Evolutionary conservation across 495 filamentous ascomycete species (phyloP).

Genomic region (Hypomontagnella submonticulosa): DNA sequence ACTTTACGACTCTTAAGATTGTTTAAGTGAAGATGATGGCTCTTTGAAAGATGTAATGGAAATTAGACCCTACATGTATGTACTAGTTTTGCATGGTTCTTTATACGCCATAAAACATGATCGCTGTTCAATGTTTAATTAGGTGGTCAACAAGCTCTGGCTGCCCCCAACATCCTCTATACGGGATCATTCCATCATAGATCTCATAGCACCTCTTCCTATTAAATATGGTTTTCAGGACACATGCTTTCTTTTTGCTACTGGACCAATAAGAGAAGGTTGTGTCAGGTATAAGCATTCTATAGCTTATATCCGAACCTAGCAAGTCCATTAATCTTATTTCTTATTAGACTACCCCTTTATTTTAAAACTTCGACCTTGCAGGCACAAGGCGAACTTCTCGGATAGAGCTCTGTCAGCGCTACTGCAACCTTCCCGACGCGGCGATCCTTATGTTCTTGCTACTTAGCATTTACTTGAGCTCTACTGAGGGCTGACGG

Average conservation of each 20-base stretch:
- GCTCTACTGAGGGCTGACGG: conserved; percentile 20
- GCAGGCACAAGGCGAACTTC: conserved; percentile 2
- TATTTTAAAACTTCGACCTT: conserved; percentile 3
- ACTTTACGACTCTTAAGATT: too few relatives aligned
- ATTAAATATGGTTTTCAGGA: not conserved
- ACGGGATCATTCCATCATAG: not conserved
- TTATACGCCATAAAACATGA: too few relatives aligned
- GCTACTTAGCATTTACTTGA: conserved; percentile 24
- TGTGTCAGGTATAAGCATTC: not conserved
- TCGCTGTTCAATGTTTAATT: too few relatives aligned
- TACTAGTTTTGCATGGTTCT: too few relatives aligned
- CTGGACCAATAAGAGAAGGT: not conserved
- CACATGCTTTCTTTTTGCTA: too few relatives aligned
- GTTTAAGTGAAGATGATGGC: too few relatives aligned
- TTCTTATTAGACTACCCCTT: not conserved
- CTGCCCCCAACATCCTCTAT: not conserved
- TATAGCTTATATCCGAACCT: conserved; percentile 9
- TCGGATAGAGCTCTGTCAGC: not conserved
- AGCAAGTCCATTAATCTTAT: not conserved
- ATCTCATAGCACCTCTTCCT: not conserved
- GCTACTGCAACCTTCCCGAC: not conserved
- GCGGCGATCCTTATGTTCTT: conserved; percentile 9
- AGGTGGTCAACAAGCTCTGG: too few relatives aligned
- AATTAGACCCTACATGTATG: too few relatives aligned
- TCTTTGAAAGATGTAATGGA: too few relatives aligned